Conservation (phyloP, 202 grass and related monocot species). For the Alloteropsis angusta region DNA sequence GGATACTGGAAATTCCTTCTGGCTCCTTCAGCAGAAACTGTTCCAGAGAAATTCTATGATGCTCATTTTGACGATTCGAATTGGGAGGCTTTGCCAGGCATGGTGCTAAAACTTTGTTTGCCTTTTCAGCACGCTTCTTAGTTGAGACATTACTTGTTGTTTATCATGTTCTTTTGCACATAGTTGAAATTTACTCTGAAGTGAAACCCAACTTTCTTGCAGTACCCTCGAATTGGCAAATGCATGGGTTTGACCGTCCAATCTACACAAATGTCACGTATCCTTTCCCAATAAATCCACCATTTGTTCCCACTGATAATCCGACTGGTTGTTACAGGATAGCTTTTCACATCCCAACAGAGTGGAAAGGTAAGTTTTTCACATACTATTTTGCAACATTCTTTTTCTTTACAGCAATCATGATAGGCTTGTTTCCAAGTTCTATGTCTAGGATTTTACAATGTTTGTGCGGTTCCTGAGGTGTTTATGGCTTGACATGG, state of each 20-base stretch:
- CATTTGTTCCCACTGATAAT: constrained; percentile 79
- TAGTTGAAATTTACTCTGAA: constrained; percentile 12
- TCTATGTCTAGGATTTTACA: background rate
- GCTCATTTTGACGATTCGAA: constrained; percentile 56
- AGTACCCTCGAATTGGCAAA: constrained; percentile 99
- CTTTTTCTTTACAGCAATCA: background rate
- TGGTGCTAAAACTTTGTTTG: background rate
- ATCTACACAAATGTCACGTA: constrained; percentile 82
- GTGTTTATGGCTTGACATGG: background rate
- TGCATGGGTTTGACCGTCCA: constrained; percentile 84
- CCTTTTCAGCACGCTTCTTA: background rate
- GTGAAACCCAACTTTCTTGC: constrained; percentile 19
- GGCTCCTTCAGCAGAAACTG: constrained; percentile 49
- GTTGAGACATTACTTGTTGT: background rate
- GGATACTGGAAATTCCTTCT: constrained; percentile 84
- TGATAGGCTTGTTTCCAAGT: background rate
- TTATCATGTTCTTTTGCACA: background rate
- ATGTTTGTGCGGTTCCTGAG: background rate
- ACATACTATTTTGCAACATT: background rate
- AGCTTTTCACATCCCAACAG: constrained; percentile 71
- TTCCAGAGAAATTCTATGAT: constrained; percentile 63
- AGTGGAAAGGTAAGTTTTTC: constrained; percentile 80
- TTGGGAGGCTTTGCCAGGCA: constrained; percentile 79
- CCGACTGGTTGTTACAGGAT: constrained; percentile 89
- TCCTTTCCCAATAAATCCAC: constrained; percentile 83